phyloP scores from a whole-genome alignment of 352 stramenopile genomes.

The Pythium aquatile region DNA sequence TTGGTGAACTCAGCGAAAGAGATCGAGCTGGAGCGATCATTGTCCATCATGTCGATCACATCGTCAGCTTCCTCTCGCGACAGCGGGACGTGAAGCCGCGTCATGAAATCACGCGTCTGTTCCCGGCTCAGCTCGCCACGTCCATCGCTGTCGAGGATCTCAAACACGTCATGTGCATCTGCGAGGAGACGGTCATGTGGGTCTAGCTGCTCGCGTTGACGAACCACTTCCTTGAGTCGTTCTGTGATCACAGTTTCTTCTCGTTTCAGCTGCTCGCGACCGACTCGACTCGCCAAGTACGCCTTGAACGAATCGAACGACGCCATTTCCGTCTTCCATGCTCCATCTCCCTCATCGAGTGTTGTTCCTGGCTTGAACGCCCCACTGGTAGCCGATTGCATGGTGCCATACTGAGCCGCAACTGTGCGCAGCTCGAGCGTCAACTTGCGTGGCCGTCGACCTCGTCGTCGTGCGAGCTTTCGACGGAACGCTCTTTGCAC shows the following conservation, averaged over 20 bases:
- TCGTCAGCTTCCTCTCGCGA: constrained; percentile 49
- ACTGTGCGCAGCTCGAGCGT: constrained; percentile 47
- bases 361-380: not conserved
- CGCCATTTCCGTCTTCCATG: constrained; percentile 51
- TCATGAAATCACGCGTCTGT: constrained; percentile 46
- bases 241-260: constrained; percentile 46
- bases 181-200: constrained; percentile 46
- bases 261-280: constrained; percentile 47
- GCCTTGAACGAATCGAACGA: constrained; percentile 57
- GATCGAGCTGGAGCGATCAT: constrained; percentile 58
- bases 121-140: constrained; percentile 51
- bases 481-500: constrained; percentile 65
- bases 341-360: constrained; percentile 1
- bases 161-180: constrained; percentile 66
- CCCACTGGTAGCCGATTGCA: constrained; percentile 11
- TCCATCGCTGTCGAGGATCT: constrained; percentile 57
- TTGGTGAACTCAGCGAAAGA: constrained; percentile 64
- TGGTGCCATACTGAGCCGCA: constrained; percentile 38
- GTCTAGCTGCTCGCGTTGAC: constrained; percentile 35
- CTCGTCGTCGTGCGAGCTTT: constrained; percentile 40
- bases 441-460: constrained; percentile 36
- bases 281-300: constrained; percentile 46
- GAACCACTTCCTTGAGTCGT: constrained; percentile 38
- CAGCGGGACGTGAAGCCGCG: constrained; percentile 57
- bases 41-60: constrained; percentile 84